phyloP scores from a whole-genome alignment of 2,329 filamentous ascomycete species.

The Ophiostoma tasmaniense region DNA sequence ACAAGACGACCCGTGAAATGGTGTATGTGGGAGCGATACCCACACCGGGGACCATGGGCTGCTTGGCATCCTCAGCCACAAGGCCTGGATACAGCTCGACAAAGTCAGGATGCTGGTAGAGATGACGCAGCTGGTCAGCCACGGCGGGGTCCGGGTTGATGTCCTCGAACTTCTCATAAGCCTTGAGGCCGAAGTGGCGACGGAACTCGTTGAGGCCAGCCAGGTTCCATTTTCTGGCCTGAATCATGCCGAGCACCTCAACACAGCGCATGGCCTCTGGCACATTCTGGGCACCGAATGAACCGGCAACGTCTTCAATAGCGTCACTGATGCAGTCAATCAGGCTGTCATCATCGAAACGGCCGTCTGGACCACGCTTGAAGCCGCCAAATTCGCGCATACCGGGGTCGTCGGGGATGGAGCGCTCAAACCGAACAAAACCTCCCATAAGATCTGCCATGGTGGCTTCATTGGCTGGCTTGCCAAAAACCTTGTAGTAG shows the following conservation, averaged over 20 bases:
- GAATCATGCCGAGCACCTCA: conserved; percentile 72
- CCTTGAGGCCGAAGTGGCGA: conserved; percentile 69
- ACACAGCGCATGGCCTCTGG: conserved; percentile 65
- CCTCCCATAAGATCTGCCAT: conserved; percentile 53
- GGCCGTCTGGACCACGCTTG: conserved; percentile 55
- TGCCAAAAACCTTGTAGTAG: conserved; percentile 54
- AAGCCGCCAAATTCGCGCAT: conserved; percentile 61
- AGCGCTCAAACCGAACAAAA: conserved; percentile 53
- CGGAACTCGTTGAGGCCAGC: conserved; percentile 78
- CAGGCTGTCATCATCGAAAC: conserved; percentile 58
- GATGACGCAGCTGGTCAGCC: conserved; percentile 52
- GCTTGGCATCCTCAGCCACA: conserved; percentile 66
- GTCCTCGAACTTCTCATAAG: conserved; percentile 69
- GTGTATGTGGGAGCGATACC: conserved; percentile 70
- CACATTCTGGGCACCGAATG: conserved; percentile 65
- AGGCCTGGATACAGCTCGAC: conserved; percentile 76
- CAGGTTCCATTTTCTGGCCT: conserved; percentile 67
- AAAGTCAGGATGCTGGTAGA: conserved; percentile 71
- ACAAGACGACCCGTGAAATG: conserved; percentile 66
- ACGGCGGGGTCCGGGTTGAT: conserved; percentile 72
- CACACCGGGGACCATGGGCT: conserved; percentile 63
- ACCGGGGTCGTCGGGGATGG: conserved; percentile 56
- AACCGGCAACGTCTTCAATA: conserved; percentile 54
- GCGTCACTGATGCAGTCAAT: background rate
- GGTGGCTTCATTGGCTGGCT: conserved; percentile 47